Evolutionary conservation across 371 early-diverging fungal species (phyloP).

Genomic region (Smittium culicis): DNA sequence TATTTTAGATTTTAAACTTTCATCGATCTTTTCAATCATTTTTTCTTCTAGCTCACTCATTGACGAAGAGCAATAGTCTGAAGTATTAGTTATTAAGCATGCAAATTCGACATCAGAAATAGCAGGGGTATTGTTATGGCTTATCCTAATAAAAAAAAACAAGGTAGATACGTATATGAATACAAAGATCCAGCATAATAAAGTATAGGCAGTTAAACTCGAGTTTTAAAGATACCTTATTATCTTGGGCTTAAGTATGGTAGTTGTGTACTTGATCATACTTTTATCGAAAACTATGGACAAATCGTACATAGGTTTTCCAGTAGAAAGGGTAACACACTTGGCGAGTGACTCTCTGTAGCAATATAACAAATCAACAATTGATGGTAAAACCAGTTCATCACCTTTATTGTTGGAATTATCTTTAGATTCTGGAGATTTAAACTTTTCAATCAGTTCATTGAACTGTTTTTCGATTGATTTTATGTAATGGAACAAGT

Average conservation of each 20-base stretch:
- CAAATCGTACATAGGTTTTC: constrained; percentile 65
- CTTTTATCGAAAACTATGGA: constrained; percentile 60
- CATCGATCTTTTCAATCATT: constrained; percentile 61
- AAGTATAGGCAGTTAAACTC: not conserved
- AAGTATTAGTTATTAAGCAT: constrained; percentile 73
- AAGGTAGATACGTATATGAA: too few relatives aligned
- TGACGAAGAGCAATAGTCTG: constrained; percentile 83
- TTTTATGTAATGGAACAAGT: constrained; percentile 62
- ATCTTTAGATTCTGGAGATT: constrained; percentile 20
- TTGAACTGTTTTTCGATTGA: constrained; percentile 56
- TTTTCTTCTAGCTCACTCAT: constrained; percentile 77
- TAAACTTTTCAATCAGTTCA: constrained; percentile 24
- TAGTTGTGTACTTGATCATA: constrained; percentile 54
- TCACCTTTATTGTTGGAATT: constrained; percentile 43
- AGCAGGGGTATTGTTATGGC: not conserved
- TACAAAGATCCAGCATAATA: not conserved
- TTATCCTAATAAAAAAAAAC: too few relatives aligned
- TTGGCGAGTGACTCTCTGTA: constrained; percentile 75
- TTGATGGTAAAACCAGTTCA: constrained; percentile 59
- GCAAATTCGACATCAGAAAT: constrained; percentile 21
- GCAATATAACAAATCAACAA: constrained; percentile 75
- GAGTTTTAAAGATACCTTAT: constrained; percentile 21
- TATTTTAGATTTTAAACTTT: constrained; percentile 43
- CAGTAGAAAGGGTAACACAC: constrained; percentile 68
- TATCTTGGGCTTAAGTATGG: constrained; percentile 48